Conservation (phyloP, 495 filamentous ascomycete genomes). For the Penicillium daleae region DNA sequence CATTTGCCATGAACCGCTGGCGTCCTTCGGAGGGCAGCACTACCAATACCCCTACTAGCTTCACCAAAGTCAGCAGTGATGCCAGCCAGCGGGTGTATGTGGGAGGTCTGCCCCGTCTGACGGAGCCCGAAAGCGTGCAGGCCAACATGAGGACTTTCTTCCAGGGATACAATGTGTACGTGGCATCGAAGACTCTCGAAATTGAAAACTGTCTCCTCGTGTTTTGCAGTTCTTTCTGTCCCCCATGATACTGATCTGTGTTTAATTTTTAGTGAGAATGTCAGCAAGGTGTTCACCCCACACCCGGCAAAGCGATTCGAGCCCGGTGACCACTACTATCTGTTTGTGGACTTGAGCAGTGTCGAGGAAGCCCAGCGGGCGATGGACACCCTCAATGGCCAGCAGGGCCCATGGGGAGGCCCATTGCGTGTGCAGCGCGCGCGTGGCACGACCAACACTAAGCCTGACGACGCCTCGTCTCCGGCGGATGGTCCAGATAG, state of each 20-base stretch:
- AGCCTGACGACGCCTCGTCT: constrained; percentile 2
- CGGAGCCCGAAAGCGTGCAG: constrained; percentile 57
- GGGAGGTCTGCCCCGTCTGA: constrained; percentile 62
- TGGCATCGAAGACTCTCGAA: constrained; percentile 4
- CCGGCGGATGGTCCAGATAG: neutral
- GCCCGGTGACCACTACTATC: constrained; percentile 65
- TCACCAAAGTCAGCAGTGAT: constrained; percentile 34
- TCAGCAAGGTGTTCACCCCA: constrained; percentile 67
- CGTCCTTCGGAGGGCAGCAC: constrained; percentile 28
- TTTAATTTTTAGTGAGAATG: constrained; percentile 43
- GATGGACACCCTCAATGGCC: constrained; percentile 44
- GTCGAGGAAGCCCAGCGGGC: constrained; percentile 58
- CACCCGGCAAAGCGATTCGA: constrained; percentile 55
- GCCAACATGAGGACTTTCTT: constrained; percentile 62
- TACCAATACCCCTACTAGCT: constrained; percentile 8
- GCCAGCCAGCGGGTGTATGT: constrained; percentile 63
- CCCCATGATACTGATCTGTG: constrained; percentile 11
- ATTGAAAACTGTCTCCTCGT: neutral
- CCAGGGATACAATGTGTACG: constrained; percentile 56
- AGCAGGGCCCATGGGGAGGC: constrained; percentile 52
- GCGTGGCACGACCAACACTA: constrained; percentile 33
- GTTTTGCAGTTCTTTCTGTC: neutral
- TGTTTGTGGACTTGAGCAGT: constrained; percentile 66
- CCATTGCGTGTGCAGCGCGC: constrained; percentile 47
- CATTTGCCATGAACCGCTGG: constrained; percentile 43